phyloP scores from a whole-genome alignment of 306 rosid species.

The Begonia peltatifolia region DNA sequence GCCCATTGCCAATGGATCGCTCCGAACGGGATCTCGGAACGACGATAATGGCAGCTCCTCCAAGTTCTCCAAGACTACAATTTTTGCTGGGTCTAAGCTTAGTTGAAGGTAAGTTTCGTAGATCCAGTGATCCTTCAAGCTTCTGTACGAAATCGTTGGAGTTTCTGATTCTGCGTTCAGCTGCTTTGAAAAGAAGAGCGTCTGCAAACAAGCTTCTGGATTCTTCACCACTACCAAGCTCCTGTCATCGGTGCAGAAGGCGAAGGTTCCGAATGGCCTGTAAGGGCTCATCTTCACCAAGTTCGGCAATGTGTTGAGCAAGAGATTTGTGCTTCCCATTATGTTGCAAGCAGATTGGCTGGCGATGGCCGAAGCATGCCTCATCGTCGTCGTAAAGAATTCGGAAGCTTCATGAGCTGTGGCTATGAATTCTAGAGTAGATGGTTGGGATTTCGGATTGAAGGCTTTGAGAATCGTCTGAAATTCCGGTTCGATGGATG shows the following conservation, averaged over 20 bases:
- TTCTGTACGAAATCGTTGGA: conserved; percentile 13
- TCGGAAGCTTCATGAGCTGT: not conserved
- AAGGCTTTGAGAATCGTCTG: conserved; percentile 19
- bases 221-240: conserved; percentile 29
- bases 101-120: conserved; percentile 24
- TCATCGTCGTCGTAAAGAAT: conserved; percentile 36
- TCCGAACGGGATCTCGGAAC: conserved; percentile 11
- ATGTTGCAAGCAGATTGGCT: conserved; percentile 52
- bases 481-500: conserved; percentile 18
- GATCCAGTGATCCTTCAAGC: conserved; percentile 30
- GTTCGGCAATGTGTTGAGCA: conserved; percentile 32
- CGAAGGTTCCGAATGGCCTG: conserved; percentile 63
- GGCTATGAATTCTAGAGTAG: not conserved
- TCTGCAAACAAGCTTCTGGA: conserved; percentile 61
- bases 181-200: conserved; percentile 41
- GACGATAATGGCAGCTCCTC: conserved; percentile 26
- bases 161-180: conserved; percentile 12
- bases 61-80: conserved; percentile 20
- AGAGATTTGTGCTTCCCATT: conserved; percentile 52
- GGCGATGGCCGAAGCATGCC: conserved; percentile 29
- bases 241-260: conserved; percentile 37
- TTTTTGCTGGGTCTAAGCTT: conserved; percentile 21
- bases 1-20: conserved; percentile 14
- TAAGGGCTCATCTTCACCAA: conserved; percentile 57
- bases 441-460: conserved; percentile 2